Percentiles rank a stretch among this genome's conserved stretches.
Evolutionary conservation across 1,139 yeast species (phyloP).

Genomic region (Candida neerlandica): DNA sequence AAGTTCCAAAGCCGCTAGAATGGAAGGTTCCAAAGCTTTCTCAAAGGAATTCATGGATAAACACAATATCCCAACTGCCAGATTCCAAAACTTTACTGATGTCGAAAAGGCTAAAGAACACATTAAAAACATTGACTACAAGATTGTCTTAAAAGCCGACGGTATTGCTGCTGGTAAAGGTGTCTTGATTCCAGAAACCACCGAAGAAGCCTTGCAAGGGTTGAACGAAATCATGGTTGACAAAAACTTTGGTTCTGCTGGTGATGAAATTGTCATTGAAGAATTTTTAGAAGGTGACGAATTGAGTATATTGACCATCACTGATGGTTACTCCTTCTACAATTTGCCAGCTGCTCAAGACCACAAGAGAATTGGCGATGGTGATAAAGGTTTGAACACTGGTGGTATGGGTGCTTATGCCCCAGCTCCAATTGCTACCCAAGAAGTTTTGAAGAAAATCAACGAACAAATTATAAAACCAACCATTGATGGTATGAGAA

Average conservation of each 20-base stretch:
- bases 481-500: constrained; percentile 94
- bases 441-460: constrained; percentile 67
- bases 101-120: constrained; percentile 76
- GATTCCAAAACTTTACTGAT: constrained; percentile 76
- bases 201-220: constrained; percentile 83
- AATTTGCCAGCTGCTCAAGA: constrained; percentile 98
- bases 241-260: constrained; percentile 88
- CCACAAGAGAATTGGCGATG: constrained; percentile 93
- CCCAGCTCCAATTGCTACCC: constrained; percentile 91
- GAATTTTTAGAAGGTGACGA: constrained; percentile 97
- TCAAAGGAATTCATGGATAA: constrained; percentile 93
- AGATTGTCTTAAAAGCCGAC: constrained; percentile 92
- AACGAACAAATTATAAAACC: constrained; percentile 79
- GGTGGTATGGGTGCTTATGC: constrained; percentile 99
- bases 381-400: constrained; percentile 92
- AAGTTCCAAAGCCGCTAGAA: constrained; percentile 79
- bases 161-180: constrained; percentile 99
- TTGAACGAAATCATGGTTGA: constrained; percentile 88
- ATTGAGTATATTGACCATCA: constrained; percentile 85
- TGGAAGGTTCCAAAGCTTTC: constrained; percentile 97
- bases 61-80: constrained; percentile 93
- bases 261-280: constrained; percentile 95
- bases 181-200: constrained; percentile 84
- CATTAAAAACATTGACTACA: constrained; percentile 65
- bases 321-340: constrained; percentile 91